Percentiles rank a stretch among this genome's conserved stretches.
Evolutionary conservation across 2,329 filamentous ascomycete genomes (phyloP).

Genomic region (Lizonia empirigonia): DNA sequence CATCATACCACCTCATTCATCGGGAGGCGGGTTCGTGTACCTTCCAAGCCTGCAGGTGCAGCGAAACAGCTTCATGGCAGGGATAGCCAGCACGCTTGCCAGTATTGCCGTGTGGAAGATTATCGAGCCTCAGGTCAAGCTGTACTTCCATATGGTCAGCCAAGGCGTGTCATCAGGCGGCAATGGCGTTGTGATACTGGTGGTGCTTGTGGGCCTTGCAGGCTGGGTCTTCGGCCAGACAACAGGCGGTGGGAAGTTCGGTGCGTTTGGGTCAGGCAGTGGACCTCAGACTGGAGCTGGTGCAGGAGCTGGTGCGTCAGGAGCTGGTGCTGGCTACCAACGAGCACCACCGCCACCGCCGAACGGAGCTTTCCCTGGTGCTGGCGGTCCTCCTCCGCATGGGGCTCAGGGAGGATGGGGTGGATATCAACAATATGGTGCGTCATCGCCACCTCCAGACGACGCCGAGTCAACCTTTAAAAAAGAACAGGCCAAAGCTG

Average conservation of each 20-base stretch:
- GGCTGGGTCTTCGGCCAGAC: constrained; percentile 78
- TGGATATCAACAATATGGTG: constrained; percentile 41
- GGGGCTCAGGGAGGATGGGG: constrained; percentile 31
- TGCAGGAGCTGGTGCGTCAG: constrained; percentile 33
- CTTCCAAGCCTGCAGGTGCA: constrained; percentile 87
- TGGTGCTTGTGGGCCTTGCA: constrained; percentile 73
- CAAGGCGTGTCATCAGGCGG: constrained; percentile 63
- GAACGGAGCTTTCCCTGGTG: constrained; percentile 42
- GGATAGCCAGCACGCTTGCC: constrained; percentile 77
- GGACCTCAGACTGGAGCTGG: constrained; percentile 40
- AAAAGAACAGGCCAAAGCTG: constrained; percentile 52
- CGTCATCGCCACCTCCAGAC: constrained; percentile 39
- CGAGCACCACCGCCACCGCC: constrained; percentile 39
- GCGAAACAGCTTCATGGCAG: constrained; percentile 88
- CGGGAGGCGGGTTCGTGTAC: constrained; percentile 89
- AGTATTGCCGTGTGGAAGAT: constrained; percentile 74
- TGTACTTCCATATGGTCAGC: constrained; percentile 74
- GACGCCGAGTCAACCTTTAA: constrained; percentile 39
- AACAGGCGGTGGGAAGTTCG: constrained; percentile 57
- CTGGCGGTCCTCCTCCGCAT: constrained; percentile 39
- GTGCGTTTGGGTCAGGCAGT: constrained; percentile 31
- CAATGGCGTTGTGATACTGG: constrained; percentile 72
- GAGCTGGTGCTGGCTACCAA: constrained; percentile 37
- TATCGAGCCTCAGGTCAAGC: constrained; percentile 73
- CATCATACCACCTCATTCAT: constrained; percentile 89